phyloP scores from a whole-genome alignment of 2,329 filamentous ascomycete species.

The Aspergillus awamori region DNA sequence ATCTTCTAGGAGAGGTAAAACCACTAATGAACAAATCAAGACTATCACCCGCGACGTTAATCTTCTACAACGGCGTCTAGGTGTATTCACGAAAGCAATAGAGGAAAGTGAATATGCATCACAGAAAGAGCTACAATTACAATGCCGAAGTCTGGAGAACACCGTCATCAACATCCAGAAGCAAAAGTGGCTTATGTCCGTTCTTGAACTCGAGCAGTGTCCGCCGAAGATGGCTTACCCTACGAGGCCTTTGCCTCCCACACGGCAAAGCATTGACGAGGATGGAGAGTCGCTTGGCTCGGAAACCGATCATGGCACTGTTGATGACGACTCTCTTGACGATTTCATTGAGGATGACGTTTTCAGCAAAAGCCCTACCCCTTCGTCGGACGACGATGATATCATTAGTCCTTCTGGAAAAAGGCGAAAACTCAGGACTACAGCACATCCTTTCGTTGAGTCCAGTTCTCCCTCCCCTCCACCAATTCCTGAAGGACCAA shows the following conservation, averaged over 20 bases:
- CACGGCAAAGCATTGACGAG: conserved; percentile 5
- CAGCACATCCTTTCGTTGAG: conserved; percentile 11
- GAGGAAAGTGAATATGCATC: conserved; percentile 54
- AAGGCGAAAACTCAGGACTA: conserved; percentile 18
- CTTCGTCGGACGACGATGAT: conserved; percentile 27
- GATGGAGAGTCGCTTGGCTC: conserved; percentile 42
- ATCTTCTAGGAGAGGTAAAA: conserved; percentile 51
- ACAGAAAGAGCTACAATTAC: conserved; percentile 57
- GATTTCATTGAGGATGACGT: conserved; percentile 18
- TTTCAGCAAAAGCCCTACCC: neutral
- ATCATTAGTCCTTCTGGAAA: conserved; percentile 26
- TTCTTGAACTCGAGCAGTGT: conserved; percentile 41
- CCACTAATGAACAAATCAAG: conserved; percentile 48
- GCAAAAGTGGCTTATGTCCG: conserved; percentile 48
- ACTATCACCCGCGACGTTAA: conserved; percentile 48
- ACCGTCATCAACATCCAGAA: conserved; percentile 63
- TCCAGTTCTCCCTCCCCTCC: conserved; percentile 19
- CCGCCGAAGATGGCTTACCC: conserved; percentile 30
- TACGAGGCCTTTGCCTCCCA: conserved; percentile 16
- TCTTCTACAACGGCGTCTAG: conserved; percentile 55
- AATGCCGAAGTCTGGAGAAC: conserved; percentile 63
- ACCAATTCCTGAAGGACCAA: neutral
- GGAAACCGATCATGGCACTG: conserved; percentile 25
- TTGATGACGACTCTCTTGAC: conserved; percentile 37
- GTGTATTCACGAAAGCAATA: conserved; percentile 59